Evolutionary conservation across 768 basidiomycete species (phyloP).

Genomic region (Megacollybia marginata): DNA sequence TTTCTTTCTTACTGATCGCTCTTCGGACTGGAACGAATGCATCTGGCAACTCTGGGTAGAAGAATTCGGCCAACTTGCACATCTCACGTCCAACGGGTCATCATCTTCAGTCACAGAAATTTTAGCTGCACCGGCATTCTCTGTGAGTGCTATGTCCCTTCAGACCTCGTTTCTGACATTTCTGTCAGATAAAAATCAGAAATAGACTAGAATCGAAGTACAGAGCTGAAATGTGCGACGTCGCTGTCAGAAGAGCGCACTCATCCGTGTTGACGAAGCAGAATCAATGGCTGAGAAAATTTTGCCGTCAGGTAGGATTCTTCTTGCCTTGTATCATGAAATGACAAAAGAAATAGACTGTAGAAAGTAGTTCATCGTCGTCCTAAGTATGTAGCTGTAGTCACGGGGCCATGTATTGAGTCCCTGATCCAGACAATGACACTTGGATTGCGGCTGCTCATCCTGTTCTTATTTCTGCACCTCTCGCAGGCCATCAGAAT

Average conservation of each 20-base stretch:
- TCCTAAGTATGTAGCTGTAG: not conserved
- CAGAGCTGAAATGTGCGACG: constrained; percentile 46
- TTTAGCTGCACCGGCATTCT: not conserved
- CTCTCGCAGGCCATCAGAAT: constrained; percentile 47
- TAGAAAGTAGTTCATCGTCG: not conserved
- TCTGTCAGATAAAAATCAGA: constrained; percentile 30
- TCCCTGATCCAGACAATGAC: not conserved
- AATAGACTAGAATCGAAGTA: constrained; percentile 40
- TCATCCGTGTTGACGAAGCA: constrained; percentile 19
- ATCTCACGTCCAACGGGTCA: constrained; percentile 5
- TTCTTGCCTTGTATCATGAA: not conserved
- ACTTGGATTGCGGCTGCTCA: not conserved
- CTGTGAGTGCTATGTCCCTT: too few species aligned
- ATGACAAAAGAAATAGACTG: not conserved
- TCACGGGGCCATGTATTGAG: not conserved
- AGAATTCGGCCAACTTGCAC: constrained; percentile 33
- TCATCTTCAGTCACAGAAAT: constrained; percentile 4
- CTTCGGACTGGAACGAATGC: constrained; percentile 56
- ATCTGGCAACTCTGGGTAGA: constrained; percentile 60
- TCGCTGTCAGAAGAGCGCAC: constrained; percentile 31
- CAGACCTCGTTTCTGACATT: too few species aligned
- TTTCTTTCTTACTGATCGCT: constrained; percentile 36
- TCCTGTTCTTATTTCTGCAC: constrained; percentile 25
- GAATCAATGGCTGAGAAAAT: constrained; percentile 49
- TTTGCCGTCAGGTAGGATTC: constrained; percentile 39